A percentile compares a stretch with the other conserved stretches of the same genome.
phyloP scores from a whole-genome alignment of 2,329 filamentous ascomycete species.

The Nannizzia gypsea region DNA sequence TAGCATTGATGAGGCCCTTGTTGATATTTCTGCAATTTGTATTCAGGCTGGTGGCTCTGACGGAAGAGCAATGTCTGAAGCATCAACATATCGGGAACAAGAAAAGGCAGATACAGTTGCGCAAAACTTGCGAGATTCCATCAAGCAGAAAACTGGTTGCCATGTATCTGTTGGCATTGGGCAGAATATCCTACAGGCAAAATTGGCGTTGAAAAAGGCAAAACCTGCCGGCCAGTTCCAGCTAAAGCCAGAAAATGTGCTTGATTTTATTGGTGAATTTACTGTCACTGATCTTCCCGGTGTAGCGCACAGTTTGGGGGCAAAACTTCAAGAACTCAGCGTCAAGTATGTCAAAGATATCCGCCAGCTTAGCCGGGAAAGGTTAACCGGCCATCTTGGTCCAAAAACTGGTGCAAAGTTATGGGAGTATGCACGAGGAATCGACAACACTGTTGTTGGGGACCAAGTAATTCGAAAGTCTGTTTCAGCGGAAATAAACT shows the following conservation, averaged over 20 bases:
- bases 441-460: constrained; percentile 75
- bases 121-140: constrained; percentile 50
- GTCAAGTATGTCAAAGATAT: constrained; percentile 75
- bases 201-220: constrained; percentile 76
- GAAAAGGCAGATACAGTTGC: constrained; percentile 64
- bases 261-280: constrained; percentile 64
- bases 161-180: constrained; percentile 89
- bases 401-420: constrained; percentile 88
- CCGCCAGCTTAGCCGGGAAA: constrained; percentile 63
- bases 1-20: constrained; percentile 85
- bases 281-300: constrained; percentile 75
- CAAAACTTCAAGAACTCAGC: constrained; percentile 78
- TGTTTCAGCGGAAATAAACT: constrained; percentile 93
- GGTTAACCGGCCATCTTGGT: constrained; percentile 59
- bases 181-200: constrained; percentile 78
- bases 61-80: constrained; percentile 53
- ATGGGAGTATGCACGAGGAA: constrained; percentile 79
- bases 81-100: constrained; percentile 64
- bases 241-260: constrained; percentile 65
- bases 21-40: constrained; percentile 68
- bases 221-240: constrained; percentile 92
- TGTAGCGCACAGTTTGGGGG: constrained; percentile 79
- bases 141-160: constrained; percentile 68
- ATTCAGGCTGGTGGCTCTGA: constrained; percentile 54
- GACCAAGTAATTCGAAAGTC: constrained; percentile 80